Base-by-base conservation (phyloP, 1,139 yeast species). In the Pichia sp. region DNA sequence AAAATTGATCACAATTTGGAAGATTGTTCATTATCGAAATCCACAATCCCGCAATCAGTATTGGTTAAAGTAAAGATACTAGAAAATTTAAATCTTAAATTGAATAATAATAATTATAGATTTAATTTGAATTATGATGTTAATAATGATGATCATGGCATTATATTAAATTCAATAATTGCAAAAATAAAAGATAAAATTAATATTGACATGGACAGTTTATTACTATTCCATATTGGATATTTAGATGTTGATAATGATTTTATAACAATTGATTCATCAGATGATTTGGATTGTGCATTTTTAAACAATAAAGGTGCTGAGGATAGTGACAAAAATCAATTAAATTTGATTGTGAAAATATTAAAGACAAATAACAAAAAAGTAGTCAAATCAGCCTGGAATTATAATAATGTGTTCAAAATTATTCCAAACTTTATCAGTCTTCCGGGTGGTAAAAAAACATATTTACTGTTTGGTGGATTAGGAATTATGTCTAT, bases 171-270 rank as follows among this genome's bases (percentile, higher is more conserved):
- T 9, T 42, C 42, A 13, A 42, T 43, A n/a, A 28, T 44, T 28
- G 3, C 19, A 5, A 33, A 29, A 25, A 38, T 42, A 9, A 13
- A 39, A 31, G 29, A n/a, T 3, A 41, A 47, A 45, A 39, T 28
- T n/a, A 14, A 36, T 1, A 18, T 11, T 63, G 16, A 51, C 30
- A 45, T 27, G n/a, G 39, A 44, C 25, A 1, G 38, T 46, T 2
- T 53, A 54, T 18, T 22, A 36, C n/a, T 27, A 5, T 62, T 66
- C 47, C 67, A 67, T 28, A 47, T 71, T 11, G 63, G 69, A 38
- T 70, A 70, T 51, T 56, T 62, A 16, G 74, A 70, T 47, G 67
- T 65, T 25, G 72, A 69, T 28, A 62, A 62, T 1, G 73, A 71
- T 51, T 46, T 64, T 48, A 59, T 69, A 5, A 47, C 62, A 0